Base-by-base conservation (phyloP, 345 rosid species). In the Ceriops tagal region DNA sequence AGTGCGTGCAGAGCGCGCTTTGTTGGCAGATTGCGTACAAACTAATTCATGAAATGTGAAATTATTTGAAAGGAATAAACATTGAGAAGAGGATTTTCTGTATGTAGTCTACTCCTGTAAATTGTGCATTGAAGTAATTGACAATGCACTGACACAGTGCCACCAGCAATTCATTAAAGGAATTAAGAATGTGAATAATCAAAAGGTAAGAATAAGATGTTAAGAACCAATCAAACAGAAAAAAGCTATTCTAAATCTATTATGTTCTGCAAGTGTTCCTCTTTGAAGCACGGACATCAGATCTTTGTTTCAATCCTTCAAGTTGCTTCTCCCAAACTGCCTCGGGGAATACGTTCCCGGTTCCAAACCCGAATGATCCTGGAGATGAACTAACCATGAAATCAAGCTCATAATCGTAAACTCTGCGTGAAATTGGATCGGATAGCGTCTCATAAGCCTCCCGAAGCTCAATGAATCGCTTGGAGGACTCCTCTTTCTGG, bases 361-460 rank as follows among this genome's bases (percentile, higher is more conserved):
- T 39, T 15, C 56, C 59, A 32, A 24, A 37, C n/a, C 59, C 61
- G 52, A 58, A 34, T 24, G 53, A 72, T 27, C 13, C 10, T 43
- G 47, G 16, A 43, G 47, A 11, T 0, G 77, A 59, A 37, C 39
- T 35, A 46, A 10, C 74, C 65, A 21, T 53, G 28, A 72, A 73
- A 53, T 70, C 69, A 67, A 77, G 34, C 61, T 79, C 62, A 55
- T 65, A 70, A 60, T 84, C 83, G 57, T 84, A 70, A 24, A 53
- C 47, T 64, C 16, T 19, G 22, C 86, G 78, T 0, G 70, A 58
- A 59, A 56, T 5, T 0, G 85, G 87, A 65, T 81, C 68, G 4
- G 85, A 79, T 3, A 81, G 56, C 0, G 80, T 84, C 80, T 81
- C 79, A 8, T 81, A 84, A 62, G 85, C 85, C 75, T 75, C 61